Evolutionary conservation across 2,329 filamentous ascomycete species (phyloP), one percentile per base, ranked within the genome.

Genomic region (Leptosphaerulina australis): DNA sequence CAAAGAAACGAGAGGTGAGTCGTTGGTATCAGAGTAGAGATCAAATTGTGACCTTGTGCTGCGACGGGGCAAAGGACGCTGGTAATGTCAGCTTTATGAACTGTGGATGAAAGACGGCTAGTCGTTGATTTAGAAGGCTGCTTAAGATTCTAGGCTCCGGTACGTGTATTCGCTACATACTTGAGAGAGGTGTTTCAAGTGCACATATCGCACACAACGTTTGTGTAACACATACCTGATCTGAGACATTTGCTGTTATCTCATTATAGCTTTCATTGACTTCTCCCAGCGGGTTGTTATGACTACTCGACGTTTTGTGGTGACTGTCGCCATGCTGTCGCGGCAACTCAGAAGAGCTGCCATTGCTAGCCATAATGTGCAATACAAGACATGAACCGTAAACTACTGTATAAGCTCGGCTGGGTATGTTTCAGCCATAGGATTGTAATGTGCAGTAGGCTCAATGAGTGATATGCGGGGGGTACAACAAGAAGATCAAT

Each of bases 161-260:
- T 36, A 8, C 10, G 6, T 9, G 17, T n/a, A 12, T 22, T 18
- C 9, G 3, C 12, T 14, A 9, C 14, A 7, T 18, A 11, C 10
- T 10, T 6, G 11, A 18, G 9, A 30, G n/a, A 24, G 12, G 17
- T 25, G 12, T 12, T 35, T n/a, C 25, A 24, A 8, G 9, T 21
- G 25, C 21, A 25, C 17, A 26, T 30, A 20, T 25, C 25, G 30
- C 26, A 15, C 10, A 18, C 15, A 12, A 11, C 31, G 9, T 7
- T 18, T 43, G 20, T 11, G 26, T 28, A 10, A 22, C 34, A 39
- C 48, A 15, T 57, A 59, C 58, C 44, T 44, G 41, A 22, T 25
- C 26, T 20, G 30, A 15, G 26, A 44, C 29, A 43, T 47, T 50
- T 54, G 47, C 48, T 54, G 45, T 48, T 47, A 41, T 21, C 30